Evolutionary conservation across 192 early-diverging fungal genomes (phyloP).

Genomic region (Cetraspora pellucida): DNA sequence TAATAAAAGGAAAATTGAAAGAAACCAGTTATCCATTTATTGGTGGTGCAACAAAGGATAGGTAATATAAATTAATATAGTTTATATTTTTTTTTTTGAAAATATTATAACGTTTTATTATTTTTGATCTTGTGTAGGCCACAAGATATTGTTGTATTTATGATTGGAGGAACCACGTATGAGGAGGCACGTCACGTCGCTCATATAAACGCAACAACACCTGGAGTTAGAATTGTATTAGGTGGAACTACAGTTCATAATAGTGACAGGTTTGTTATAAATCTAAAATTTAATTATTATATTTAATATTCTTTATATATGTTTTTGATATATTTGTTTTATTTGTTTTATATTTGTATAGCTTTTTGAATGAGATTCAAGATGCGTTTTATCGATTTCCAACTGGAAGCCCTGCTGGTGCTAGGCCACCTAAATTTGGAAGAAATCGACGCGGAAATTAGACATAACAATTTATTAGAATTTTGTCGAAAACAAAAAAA

Average conservation of each 20-base stretch:
- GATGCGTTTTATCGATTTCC: conserved; percentile 30
- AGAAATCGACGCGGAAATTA: background rate
- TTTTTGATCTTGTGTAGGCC: conserved; percentile 56
- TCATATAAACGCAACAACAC: conserved; percentile 76
- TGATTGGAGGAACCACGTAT: conserved; percentile 93
- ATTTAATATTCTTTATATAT: background rate
- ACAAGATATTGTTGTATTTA: conserved; percentile 95
- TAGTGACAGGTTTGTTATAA: conserved; percentile 58
- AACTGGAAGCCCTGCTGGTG: background rate
- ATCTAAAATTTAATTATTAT: background rate
- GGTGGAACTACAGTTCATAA: conserved; percentile 94
- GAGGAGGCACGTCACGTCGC: conserved; percentile 89
- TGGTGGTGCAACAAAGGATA: conserved; percentile 59
- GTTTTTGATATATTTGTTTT: no score
- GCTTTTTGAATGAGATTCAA: conserved; percentile 37
- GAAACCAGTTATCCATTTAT: conserved; percentile 79
- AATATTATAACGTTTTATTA: background rate
- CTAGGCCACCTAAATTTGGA: conserved; percentile 12
- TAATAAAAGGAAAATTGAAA: conserved; percentile 80
- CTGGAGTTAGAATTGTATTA: conserved; percentile 80
- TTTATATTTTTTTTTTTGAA: background rate
- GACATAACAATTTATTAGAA: background rate
- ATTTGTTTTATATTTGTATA: background rate
- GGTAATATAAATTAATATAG: conserved; percentile 41
- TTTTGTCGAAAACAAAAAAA: no score